Evolutionary conservation across 106 monocot genomes (phyloP).

Genomic region (Dendrobium huoshanense): DNA sequence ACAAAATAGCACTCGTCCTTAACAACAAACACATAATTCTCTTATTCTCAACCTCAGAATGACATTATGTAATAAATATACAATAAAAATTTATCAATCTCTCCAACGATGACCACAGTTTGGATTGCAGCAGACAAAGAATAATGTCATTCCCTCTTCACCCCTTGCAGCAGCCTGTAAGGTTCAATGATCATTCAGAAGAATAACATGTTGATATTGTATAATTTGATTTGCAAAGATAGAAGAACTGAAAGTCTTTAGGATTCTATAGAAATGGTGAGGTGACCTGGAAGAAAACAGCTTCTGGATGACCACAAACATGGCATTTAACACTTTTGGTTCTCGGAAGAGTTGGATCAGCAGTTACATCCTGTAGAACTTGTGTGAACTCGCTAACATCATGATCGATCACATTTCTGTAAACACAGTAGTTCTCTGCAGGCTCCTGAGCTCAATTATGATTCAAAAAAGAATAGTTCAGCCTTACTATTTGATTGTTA

Average conservation of each 20-base stretch:
- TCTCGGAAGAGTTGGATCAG: conserved; percentile 42
- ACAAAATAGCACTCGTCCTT: background rate
- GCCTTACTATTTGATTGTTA: no score
- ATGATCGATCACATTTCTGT: conserved; percentile 37
- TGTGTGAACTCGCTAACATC: conserved; percentile 34
- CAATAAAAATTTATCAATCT: background rate
- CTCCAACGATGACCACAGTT: conserved; percentile 10
- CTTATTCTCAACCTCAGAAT: background rate
- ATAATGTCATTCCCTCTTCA: conserved; percentile 5
- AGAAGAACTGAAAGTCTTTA: background rate
- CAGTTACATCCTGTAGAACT: conserved; percentile 29
- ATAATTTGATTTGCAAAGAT: no score
- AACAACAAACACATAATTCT: background rate
- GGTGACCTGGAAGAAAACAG: conserved; percentile 38
- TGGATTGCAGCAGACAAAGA: conserved; percentile 16
- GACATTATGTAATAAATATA: background rate
- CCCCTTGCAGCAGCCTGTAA: background rate
- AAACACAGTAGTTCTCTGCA: conserved; percentile 37
- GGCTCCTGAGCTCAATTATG: conserved; percentile 20
- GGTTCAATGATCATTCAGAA: background rate
- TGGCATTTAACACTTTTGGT: conserved; percentile 34
- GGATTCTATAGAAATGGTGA: background rate
- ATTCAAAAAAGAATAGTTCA: no score
- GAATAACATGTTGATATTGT: background rate
- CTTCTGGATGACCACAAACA: conserved; percentile 31